Conservation (phyloP, 257 asterid species). For the Anisodus acutangulus region DNA sequence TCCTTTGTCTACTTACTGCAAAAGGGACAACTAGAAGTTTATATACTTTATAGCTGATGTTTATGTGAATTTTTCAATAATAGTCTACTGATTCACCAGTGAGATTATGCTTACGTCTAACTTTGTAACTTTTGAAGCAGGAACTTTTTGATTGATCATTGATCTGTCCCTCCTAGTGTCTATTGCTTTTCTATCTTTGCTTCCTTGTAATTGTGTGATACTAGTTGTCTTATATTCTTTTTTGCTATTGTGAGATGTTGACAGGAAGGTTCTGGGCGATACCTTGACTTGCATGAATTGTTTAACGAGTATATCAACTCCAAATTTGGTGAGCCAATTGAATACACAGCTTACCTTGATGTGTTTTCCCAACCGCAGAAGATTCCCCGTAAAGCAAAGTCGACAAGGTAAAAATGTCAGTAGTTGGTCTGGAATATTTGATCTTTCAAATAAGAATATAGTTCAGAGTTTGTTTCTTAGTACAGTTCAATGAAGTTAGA, state of each 20-base stretch:
- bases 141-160: background rate
- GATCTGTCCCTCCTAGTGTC: background rate
- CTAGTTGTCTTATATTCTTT: background rate
- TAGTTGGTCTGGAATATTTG: background rate
- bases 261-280: conserved; percentile 91
- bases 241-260: conserved; percentile 16
- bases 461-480: background rate
- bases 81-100: background rate
- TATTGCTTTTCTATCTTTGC: background rate
- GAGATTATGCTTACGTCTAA: background rate
- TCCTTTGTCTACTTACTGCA: conserved; percentile 13
- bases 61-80: background rate
- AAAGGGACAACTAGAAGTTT: background rate
- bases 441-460: conserved; percentile 11
- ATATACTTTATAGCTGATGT: background rate
- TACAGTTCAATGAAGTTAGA: background rate
- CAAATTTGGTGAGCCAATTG: conserved; percentile 81
- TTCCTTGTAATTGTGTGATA: background rate
- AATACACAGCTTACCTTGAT: conserved; percentile 83
- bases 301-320: conserved; percentile 82
- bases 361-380: conserved; percentile 65
- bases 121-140: background rate
- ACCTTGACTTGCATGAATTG: conserved; percentile 93
- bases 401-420: conserved; percentile 60
- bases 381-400: conserved; percentile 69